Base-by-base conservation (phyloP, 352 stramenopile genomes). In the Phytophthora rubi region DNA sequence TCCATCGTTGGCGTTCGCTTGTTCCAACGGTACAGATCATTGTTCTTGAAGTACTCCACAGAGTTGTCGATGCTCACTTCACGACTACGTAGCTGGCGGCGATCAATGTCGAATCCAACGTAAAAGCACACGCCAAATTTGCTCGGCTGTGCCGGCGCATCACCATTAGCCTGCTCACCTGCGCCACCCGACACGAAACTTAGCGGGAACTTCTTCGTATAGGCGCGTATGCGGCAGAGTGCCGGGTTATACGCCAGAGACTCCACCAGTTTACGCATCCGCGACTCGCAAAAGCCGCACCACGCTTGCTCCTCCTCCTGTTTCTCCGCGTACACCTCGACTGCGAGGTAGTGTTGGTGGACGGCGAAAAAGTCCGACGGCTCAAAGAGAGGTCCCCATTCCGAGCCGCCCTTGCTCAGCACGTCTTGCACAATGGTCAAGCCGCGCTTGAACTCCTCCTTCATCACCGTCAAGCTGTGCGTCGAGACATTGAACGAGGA, bases 401-500 rank as follows among this genome's bases (percentile, higher is more conserved):
- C 87, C n/a, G 76, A 80, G 16, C 81, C 83, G 33, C 89, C 89
- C 59, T 93, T 93, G 66, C 79, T 89, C 42, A 97, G 77, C 68
- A 97, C 90, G 55, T 92, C 84, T 62, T 95, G 89, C 13, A 97
- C 89, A 66, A 95, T 79, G 4, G 81, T 77, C 18, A 94, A 62
- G 7, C 82, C 88, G 39, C 88, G 82, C 71, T 93, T 91, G 56
- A 98, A 90, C 78, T 99, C 97, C 26, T 98, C 87, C 69, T 97
- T 95, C 77, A 99, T 98, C 28, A 98, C 87, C 26, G 93, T 79
- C n/a, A 98, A 77, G 68, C 97, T 98, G 65, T 98, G 93, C 37
- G 88, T 83, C 59, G 92, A 98, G 51, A 99, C 97, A 75, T 99
- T 99, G 81, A 99, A 99, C 16, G 97, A 98, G 26, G 97, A 99